Base-by-base conservation (phyloP, 768 basidiomycete species). In the Trichaptum fuscoviolaceum region DNA sequence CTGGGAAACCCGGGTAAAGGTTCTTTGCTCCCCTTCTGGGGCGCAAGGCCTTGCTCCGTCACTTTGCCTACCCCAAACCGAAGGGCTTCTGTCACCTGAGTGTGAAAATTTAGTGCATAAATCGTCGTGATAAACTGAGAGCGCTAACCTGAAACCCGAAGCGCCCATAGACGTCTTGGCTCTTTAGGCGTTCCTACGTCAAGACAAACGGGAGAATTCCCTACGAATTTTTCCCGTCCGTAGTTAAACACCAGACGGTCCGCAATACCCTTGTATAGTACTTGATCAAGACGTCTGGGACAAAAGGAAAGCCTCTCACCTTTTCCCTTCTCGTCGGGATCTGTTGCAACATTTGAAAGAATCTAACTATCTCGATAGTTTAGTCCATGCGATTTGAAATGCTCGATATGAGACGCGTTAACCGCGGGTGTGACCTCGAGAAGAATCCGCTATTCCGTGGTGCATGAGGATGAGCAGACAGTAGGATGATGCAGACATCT, bases 101-200 rank as follows among this genome's bases (percentile, higher is more conserved):
- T 15, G 15, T 4, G 15, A 12, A 20, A 52, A 52, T 2, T 12
- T 12, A 12, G 10, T 6, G 42, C 20, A 52, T 12, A 52, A 5
- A 6, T 12, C 12, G 15, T 36, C n/a, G 42, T 52, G 20, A 4
- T 12, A 15, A 12, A 52, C 30, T 52, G 42, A 20, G 12, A 52
- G 42, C 3, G 6, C 67, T 9, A 30, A 71, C 69, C 67, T 71
- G 66, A 58, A 74, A 74, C 1, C 72, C 73, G 25, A 65, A 64
- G 34, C 67, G 73, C 10, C 57, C 52, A 64, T 71, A 71, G 15
- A 71, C 67, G 25, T 70, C 69, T 20, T 69, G 61, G 20, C 68
- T 66, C n/a, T 52, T 65, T 1, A n/a, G 66, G 34, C 26, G 71
- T 69, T 35, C 68, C 66, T 7, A 70, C 67, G 26, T 73, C 69